Evolutionary conservation across 2,329 filamentous ascomycete genomes (phyloP), one percentile per base, ranked within the genome.

Genomic region (Pestalotiopsis sp.): DNA sequence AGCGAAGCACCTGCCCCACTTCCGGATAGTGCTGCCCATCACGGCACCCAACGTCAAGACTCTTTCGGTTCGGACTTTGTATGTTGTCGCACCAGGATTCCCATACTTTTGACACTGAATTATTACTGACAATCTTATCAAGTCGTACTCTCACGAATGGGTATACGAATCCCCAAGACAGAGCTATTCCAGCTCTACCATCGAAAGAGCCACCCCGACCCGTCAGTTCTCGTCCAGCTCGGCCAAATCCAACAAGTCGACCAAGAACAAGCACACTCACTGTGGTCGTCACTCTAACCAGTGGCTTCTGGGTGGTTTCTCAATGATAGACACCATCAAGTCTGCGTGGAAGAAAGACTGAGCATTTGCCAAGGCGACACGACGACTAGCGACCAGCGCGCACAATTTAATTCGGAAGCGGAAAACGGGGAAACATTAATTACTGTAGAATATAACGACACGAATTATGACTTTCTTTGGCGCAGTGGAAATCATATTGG

Each of bases 271-370:
- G 56, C 81, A 86, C 75, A 87, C 85, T 44, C 84, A 85, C 68
- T 88, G 86, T 69, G 86, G 86, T 14, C 80, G 86, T 14, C 85
- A 88, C 75, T 84, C 84, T 52, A 81, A 86, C 71, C 84, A 87
- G 71, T 85, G 82, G 68, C 77, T 88, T 14, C 85, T 88, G 69
- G 78, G 83, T 40, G 85, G 85, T 1, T 82, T 81, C 56, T 84
- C 81, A 1, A 73, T 85, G 24, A 74, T 79, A 7, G 82, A 83
- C 58, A 74, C 85, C 40, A 81, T 81, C 70, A 80, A 80, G 59
- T 65, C 62, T 35, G 62, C 62, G 4, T 65, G 4, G 62, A 80
- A 77, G 73, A 75, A 70, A 66, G 68, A 72, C 24, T 74, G 70
- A 58, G 14, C 10, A 10, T 58, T 13, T 17, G 24, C 26, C 24